Percentiles rank a stretch among this genome's conserved stretches.
Conservation (phyloP, 768 basidiomycete species). For the Rossbeevera mucosa region DNA sequence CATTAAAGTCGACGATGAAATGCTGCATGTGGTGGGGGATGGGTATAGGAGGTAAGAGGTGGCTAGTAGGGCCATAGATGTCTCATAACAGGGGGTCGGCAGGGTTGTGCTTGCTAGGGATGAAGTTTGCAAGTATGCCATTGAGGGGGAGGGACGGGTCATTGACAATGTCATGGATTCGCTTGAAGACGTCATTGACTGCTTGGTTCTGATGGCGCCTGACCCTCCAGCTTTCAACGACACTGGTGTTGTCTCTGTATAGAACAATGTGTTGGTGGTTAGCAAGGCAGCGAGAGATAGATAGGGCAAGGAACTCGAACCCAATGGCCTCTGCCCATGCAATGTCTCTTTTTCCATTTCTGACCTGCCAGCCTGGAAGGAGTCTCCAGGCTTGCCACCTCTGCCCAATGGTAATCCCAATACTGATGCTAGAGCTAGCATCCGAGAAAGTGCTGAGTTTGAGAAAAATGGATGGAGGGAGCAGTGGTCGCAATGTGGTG, state of each 20-base stretch:
- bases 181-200: not conserved
- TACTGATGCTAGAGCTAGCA: no score
- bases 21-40: not conserved
- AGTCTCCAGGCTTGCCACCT: not conserved
- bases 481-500: no score
- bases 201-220: not conserved
- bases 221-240: not conserved
- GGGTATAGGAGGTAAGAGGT: not conserved
- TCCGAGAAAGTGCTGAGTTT: no score
- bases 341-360: constrained; percentile 7
- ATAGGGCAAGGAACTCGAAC: not conserved
- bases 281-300: no score
- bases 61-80: not conserved
- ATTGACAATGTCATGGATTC: not conserved
- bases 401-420: not conserved
- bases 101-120: not conserved
- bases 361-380: constrained; percentile 11
- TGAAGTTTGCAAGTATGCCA: not conserved
- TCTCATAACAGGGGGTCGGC: not conserved
- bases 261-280: no score
- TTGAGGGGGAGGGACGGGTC: not conserved
- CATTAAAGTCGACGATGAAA: not conserved
- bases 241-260: not conserved
- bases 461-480: not conserved
- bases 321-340: constrained; percentile 20